A percentile compares a stretch with the other conserved stretches of the same genome.
Evolutionary conservation across 331 rosid genomes (phyloP).

Genomic region (Malus hybrid): DNA sequence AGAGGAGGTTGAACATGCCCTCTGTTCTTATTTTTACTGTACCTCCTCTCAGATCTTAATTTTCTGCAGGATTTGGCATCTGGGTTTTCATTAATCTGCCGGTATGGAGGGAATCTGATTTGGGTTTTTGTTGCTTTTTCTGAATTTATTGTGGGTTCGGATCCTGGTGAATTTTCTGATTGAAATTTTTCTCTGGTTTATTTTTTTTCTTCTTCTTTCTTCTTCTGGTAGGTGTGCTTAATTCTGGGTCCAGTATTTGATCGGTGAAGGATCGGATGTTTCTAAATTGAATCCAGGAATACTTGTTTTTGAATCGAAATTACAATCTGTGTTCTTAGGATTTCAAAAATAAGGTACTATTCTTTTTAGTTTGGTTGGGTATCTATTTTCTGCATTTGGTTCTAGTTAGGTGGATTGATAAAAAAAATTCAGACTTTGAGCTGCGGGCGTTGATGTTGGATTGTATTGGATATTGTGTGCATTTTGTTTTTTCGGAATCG

Average conservation of each 20-base stretch:
- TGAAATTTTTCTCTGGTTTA: constrained; percentile 22
- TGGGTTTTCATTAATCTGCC: constrained; percentile 60
- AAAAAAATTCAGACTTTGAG: neutral
- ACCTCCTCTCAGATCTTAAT: constrained; percentile 90
- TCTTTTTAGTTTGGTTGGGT: constrained; percentile 16
- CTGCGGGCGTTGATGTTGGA: neutral
- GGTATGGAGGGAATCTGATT: constrained; percentile 41
- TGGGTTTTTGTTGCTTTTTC: constrained; percentile 34
- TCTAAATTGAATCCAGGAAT: constrained; percentile 38
- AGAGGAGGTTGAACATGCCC: constrained; percentile 53
- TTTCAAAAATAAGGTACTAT: constrained; percentile 34
- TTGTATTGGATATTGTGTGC: neutral
- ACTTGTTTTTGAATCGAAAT: constrained; percentile 25
- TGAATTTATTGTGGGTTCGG: constrained; percentile 26
- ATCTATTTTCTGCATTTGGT: constrained; percentile 26
- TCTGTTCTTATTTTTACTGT: constrained; percentile 50
- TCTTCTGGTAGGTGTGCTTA: constrained; percentile 27
- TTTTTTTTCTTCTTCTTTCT: neutral
- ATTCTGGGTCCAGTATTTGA: constrained; percentile 40
- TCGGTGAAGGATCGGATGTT: constrained; percentile 63
- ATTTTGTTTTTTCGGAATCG: neutral
- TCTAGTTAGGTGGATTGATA: constrained; percentile 13
- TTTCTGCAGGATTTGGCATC: constrained; percentile 44
- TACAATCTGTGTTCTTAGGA: constrained; percentile 34
- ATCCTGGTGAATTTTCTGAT: constrained; percentile 32